These are phyloP conservation scores for Epicoccum nigrum DNA, from an alignment of 2,329 filamentous ascomycete genomes.

Conservation along the genomic window DNA sequence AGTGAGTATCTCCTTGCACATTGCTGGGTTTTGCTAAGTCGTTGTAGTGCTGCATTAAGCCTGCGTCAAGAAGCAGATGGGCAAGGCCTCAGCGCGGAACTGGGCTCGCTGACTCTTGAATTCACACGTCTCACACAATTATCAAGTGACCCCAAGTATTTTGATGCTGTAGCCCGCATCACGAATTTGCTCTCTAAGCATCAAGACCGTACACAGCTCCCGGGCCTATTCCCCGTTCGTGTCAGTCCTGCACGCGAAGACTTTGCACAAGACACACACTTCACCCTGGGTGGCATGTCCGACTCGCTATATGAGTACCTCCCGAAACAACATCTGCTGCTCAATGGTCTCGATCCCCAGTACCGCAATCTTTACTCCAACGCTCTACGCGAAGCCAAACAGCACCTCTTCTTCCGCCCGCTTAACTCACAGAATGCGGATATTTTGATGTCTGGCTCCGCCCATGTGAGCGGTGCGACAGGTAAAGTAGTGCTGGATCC, in stretches of 20 bases:
- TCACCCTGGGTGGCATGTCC: constrained; percentile 61
- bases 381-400: constrained; percentile 69
- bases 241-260: constrained; percentile 40
- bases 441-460: constrained; percentile 74
- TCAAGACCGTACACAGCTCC: constrained; percentile 45
- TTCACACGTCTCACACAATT: constrained; percentile 50
- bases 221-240: constrained; percentile 46
- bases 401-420: constrained; percentile 78
- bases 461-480: constrained; percentile 46
- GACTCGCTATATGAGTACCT: constrained; percentile 66
- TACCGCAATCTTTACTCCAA: constrained; percentile 76
- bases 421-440: constrained; percentile 71
- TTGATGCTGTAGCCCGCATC: constrained; percentile 48
- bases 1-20: constrained; percentile 24
- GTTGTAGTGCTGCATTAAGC: constrained; percentile 34
- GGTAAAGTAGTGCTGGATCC: constrained; percentile 52
- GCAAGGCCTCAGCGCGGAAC: constrained; percentile 44
- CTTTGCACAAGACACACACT: constrained; percentile 44
- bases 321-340: constrained; percentile 71
- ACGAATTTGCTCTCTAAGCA: constrained; percentile 41
- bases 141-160: constrained; percentile 47
- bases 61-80: constrained; percentile 38
- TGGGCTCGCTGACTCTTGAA: constrained; percentile 48
- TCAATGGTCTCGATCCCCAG: constrained; percentile 75
- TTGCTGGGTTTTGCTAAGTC: constrained; percentile 21